A percentile compares a stretch with the other conserved stretches of the same genome.
Conservation (phyloP, 2,329 filamentous ascomycete genomes). For the Blumeriella jaapii region DNA sequence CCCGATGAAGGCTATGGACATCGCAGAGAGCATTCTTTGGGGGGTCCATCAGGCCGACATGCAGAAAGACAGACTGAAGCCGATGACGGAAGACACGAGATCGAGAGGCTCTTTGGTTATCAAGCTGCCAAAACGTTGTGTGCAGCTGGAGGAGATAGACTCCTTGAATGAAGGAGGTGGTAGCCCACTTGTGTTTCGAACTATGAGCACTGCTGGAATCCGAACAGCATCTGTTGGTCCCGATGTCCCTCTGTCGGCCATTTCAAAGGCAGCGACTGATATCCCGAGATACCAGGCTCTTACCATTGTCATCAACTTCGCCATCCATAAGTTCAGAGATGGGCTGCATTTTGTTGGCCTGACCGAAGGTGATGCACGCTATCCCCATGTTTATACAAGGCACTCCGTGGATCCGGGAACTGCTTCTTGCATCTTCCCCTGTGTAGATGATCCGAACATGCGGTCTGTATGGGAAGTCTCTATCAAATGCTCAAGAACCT, state of each 20-base stretch:
- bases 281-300: constrained; percentile 44
- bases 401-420: constrained; percentile 69
- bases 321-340: constrained; percentile 64
- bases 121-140: constrained; percentile 44
- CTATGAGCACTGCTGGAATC: constrained; percentile 19
- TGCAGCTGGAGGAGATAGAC: constrained; percentile 50
- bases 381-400: constrained; percentile 83
- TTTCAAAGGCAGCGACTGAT: constrained; percentile 27
- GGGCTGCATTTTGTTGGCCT: constrained; percentile 87
- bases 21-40: constrained; percentile 50
- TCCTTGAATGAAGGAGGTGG: constrained; percentile 38
- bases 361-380: constrained; percentile 66
- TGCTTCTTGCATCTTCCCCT: constrained; percentile 82
- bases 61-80: constrained; percentile 52
- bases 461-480: constrained; percentile 81
- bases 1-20: constrained; percentile 53
- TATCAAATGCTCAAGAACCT: constrained; percentile 72
- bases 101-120: constrained; percentile 47
- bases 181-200: constrained; percentile 32
- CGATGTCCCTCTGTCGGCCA: constrained; percentile 28
- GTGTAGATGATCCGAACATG: constrained; percentile 73
- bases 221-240: constrained; percentile 22
- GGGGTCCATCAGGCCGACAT: constrained; percentile 65
- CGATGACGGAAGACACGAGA: constrained; percentile 20
- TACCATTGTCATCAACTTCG: constrained; percentile 63